phyloP scores from a whole-genome alignment of 1,284 basidiomycete species.

The Termitomyces sp. region DNA sequence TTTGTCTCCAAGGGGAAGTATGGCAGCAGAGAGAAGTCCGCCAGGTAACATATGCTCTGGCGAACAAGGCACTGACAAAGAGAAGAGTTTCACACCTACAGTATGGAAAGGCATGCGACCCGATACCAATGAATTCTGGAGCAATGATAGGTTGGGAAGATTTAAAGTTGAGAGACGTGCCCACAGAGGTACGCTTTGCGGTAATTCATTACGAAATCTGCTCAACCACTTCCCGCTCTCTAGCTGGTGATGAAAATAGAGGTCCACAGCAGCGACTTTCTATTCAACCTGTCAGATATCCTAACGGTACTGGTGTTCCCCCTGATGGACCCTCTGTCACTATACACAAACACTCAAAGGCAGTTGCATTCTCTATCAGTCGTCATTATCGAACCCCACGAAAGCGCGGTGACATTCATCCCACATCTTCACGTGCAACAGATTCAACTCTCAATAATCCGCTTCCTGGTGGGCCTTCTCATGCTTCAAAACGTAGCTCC shows the following conservation, averaged over 20 bases:
- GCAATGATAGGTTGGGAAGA: slow-evolving; percentile 57
- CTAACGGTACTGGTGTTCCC: slow-evolving; percentile 30
- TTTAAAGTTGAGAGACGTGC: slow-evolving; percentile 56
- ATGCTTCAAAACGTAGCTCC: slow-evolving; percentile 26
- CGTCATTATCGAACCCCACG: slow-evolving; percentile 41
- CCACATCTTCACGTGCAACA: slow-evolving; percentile 15
- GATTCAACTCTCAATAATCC: slow-evolving; percentile 11
- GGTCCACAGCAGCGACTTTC: slow-evolving; percentile 63
- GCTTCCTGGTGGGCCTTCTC: slow-evolving; percentile 2
- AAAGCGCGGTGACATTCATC: slow-evolving; percentile 11
- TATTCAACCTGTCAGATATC: slow-evolving; percentile 51
- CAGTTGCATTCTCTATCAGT: slow-evolving; percentile 70
- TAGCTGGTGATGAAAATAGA: slow-evolving; percentile 48
- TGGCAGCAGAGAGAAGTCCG: slow-evolving; percentile 12
- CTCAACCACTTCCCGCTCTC: slow-evolving; percentile 9
- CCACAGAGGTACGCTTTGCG: slow-evolving; percentile 39
- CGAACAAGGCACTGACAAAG: slow-evolving; percentile 19
- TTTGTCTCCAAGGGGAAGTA: slow-evolving; percentile 15
- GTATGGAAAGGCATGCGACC: slow-evolving; percentile 42
- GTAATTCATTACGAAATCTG: neutral
- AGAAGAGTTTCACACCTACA: slow-evolving; percentile 23
- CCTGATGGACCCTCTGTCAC: slow-evolving; percentile 58
- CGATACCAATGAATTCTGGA: slow-evolving; percentile 62
- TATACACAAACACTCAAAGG: slow-evolving; percentile 75
- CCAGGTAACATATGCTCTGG: slow-evolving; percentile 10